Conservation (phyloP, 768 basidiomycete genomes). For the Panaeolus cyanescens region DNA sequence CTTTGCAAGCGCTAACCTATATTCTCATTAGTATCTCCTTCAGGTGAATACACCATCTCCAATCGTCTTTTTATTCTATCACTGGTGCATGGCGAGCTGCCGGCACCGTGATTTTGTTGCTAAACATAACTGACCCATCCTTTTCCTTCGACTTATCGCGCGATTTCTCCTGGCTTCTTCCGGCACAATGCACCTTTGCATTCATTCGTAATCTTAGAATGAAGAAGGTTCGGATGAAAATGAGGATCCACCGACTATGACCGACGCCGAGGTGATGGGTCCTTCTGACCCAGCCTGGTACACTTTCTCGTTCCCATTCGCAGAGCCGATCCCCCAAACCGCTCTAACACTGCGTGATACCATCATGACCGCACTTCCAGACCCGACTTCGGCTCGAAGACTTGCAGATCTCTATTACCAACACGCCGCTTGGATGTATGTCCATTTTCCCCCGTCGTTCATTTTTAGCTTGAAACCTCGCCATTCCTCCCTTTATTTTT, state of each 20-base stretch:
- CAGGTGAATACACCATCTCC: slow-evolving; percentile 42
- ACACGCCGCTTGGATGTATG: slow-evolving; percentile 75
- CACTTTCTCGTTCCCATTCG: slow-evolving; percentile 61
- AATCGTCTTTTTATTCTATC: neutral
- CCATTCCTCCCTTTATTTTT: neutral
- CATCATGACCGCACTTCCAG: slow-evolving; percentile 51
- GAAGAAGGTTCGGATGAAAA: slow-evolving; percentile 62
- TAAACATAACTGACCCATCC: neutral
- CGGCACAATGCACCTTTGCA: neutral
- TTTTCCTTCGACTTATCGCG: neutral
- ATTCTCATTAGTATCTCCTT: slow-evolving; percentile 54
- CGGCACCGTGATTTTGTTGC: neutral
- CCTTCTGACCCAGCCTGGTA: slow-evolving; percentile 62
- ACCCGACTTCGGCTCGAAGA: slow-evolving; percentile 31
- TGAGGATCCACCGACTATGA: slow-evolving; percentile 31
- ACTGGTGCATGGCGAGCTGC: neutral
- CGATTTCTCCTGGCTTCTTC: neutral
- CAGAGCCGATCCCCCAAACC: slow-evolving; percentile 41
- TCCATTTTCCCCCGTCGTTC: slow-evolving; percentile 10
- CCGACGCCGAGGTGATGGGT: slow-evolving; percentile 30
- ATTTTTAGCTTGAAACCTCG: neutral
- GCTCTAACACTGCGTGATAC: slow-evolving; percentile 43
- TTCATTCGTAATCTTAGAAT: slow-evolving; percentile 42
- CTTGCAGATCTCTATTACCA: slow-evolving; percentile 59
- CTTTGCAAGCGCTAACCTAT: neutral